phyloP scores from a whole-genome alignment of 495 filamentous ascomycete species.

The Collariella sp. region DNA sequence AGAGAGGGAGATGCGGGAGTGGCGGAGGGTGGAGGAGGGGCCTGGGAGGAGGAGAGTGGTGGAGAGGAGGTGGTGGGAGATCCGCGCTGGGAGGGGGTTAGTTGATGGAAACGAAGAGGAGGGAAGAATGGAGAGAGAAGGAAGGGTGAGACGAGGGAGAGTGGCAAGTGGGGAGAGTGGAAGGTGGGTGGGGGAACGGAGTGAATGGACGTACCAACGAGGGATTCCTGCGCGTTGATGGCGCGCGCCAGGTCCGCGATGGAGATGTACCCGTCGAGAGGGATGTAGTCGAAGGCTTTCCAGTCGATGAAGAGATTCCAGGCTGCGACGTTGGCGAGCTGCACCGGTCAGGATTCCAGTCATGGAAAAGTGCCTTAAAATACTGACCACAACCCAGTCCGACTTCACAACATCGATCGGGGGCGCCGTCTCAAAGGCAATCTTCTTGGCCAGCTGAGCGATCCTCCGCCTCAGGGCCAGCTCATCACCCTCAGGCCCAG shows the following conservation, averaged over 20 bases:
- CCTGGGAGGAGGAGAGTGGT: slow-evolving; percentile 13
- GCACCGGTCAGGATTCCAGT: not conserved
- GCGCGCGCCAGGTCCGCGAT: slow-evolving; percentile 18
- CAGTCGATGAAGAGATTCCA: slow-evolving; percentile 26
- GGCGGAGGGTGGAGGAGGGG: slow-evolving; percentile 9
- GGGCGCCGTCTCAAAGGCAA: slow-evolving; percentile 16
- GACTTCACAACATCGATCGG: slow-evolving; percentile 17
- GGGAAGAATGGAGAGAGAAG: not conserved
- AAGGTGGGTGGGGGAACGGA: not conserved
- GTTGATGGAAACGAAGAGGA: not conserved
- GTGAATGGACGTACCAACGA: slow-evolving; percentile 16
- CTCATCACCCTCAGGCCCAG: not conserved
- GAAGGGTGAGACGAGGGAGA: too few relatives aligned
- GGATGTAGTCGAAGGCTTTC: slow-evolving; percentile 29
- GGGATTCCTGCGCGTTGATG: slow-evolving; percentile 19
- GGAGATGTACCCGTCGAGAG: slow-evolving; percentile 21
- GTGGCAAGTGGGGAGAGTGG: too few relatives aligned
- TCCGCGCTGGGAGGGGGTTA: slow-evolving; percentile 13
- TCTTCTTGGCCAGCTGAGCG: slow-evolving; percentile 15
- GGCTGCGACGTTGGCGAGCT: slow-evolving; percentile 18
- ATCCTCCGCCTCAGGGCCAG: slow-evolving; percentile 7
- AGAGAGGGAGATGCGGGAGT: slow-evolving; percentile 23
- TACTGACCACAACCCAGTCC: slow-evolving; percentile 21
- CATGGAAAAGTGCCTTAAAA: not conserved
- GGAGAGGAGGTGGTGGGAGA: slow-evolving; percentile 16